A percentile compares a stretch with the other conserved stretches of the same genome.
Conservation (phyloP, 2,329 filamentous ascomycete genomes). For the Fusarium stilboides region DNA sequence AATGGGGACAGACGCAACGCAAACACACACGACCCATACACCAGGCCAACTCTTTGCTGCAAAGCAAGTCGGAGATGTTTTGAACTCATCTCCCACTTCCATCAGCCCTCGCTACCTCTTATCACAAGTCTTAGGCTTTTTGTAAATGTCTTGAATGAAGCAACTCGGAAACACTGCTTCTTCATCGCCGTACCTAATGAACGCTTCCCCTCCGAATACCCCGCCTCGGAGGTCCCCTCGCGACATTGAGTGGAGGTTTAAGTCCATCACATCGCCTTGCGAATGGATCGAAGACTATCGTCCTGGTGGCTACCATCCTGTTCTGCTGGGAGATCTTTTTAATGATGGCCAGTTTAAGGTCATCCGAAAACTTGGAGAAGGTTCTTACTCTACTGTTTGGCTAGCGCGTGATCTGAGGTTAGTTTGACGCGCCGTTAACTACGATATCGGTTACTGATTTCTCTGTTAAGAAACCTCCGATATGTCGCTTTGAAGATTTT, state of each 20-base stretch:
- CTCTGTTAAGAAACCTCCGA: slow-evolving; percentile 22
- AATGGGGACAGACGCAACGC: no score
- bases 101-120: no score
- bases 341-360: slow-evolving; percentile 59
- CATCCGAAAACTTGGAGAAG: slow-evolving; percentile 62
- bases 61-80: no score
- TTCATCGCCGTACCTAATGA: slow-evolving; percentile 22
- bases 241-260: slow-evolving; percentile 42
- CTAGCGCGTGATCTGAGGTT: slow-evolving; percentile 55
- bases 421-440: slow-evolving; percentile 34
- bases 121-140: no score
- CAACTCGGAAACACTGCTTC: no score
- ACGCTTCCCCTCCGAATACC: slow-evolving; percentile 43
- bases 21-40: no score
- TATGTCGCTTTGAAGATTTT: slow-evolving; percentile 21
- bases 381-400: slow-evolving; percentile 64
- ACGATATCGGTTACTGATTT: background rate
- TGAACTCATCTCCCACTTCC: no score
- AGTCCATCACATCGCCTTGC: slow-evolving; percentile 47
- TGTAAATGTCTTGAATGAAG: no score
- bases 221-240: slow-evolving; percentile 34
- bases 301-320: slow-evolving; percentile 61
- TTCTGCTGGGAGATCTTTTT: slow-evolving; percentile 60
- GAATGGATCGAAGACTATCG: slow-evolving; percentile 55
- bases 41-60: no score